Evolutionary conservation across 169 alveolate species (phyloP), one percentile per base, ranked within the genome.

Genomic region (Plasmodium falciparum): DNA sequence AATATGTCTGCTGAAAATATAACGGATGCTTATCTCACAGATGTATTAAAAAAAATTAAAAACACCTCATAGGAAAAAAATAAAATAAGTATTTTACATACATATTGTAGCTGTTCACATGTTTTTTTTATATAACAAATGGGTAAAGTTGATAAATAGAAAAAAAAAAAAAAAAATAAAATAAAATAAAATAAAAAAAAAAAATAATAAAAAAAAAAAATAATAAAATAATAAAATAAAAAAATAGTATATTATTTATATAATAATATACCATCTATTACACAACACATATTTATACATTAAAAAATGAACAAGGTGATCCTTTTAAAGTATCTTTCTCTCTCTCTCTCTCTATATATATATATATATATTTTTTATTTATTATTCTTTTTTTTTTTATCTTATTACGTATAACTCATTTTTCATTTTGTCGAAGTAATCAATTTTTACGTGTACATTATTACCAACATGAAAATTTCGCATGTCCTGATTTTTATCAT

Each of bases 1-100:
- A 66, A 80, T 22, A 47, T 80, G 11, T 65, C 90, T 12, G 83
- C 70, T 20, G 90, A 80, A 4, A 54, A 47, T 63, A 43, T 80
- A 5, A 80, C 90, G 29, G 73, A 54, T 20, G 90, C 52, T 43
- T 69, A 80, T 0, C 72, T 78, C 15, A 29, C 73, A 17, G 45
- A 74, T 20, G 33, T 59, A 45, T 50, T 33, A 66, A 66, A 8
- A 39, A 26, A 6, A 39, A 26, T 62, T 4, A 17, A 24, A 4
- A 62, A 13, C 26, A 22, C 12, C 6, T 62, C 26, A 12, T 43
- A 24, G 11, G 5, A 7, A 22, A 62, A 54, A 54, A 54, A 54
- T 4, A 12, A 54, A 54, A 15, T 17, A 54, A 3, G 62, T 17
- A n/a, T 54, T 54, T 3, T 52, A 15, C 62, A 59, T 59, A 26